Evolutionary conservation across 192 early-diverging fungal species (phyloP), one percentile per base, ranked within the genome.

Genomic region (Phlyctochytrium planicorne): DNA sequence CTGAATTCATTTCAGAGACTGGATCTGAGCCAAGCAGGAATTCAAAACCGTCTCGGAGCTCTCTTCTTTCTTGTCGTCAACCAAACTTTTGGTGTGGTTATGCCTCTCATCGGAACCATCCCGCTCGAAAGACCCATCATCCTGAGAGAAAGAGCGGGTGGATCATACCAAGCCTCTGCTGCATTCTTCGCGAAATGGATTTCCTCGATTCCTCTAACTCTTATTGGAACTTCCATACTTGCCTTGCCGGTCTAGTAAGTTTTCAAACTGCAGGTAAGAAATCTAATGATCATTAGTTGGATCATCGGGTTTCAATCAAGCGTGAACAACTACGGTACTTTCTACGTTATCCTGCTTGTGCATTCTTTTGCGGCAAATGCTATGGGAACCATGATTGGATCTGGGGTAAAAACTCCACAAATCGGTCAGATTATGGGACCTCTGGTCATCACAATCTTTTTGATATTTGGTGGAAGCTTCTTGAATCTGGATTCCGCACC

Each of bases 141-240:
- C 29, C 60, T 62, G 25, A 79, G 87, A 0, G 90, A 91, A 78
- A 78, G 89, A 0, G 83, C 86, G 4, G 71, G 78, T 34, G 87
- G 87, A 2, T 80, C 82, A 25, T 91, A 87, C 80, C 78, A 88
- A 24, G 68, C 85, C 36, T 78, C 82, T 1, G 74, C 87, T 27
- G 86, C 80, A 52, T 91, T 80, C 61, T 33, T 88, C 25, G 87
- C 88, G 29, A 90, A 89, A 71, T 65, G n/a, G n/a, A n/a, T n/a
- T n/a, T n/a, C n/a, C n/a, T n/a, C n/a, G n/a, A n/a, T n/a, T n/a
- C n/a, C n/a, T n/a, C n/a, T n/a, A n/a, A n/a, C n/a, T n/a, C n/a
- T n/a, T n/a, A n/a, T n/a, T n/a, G n/a, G n/a, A n/a, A n/a, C n/a
- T n/a, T n/a, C n/a, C n/a, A n/a, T n/a, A n/a, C n/a, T n/a, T n/a